These are phyloP conservation scores for Apiospora arundinis DNA, from an alignment of 2,329 filamentous ascomycete genomes.

Conservation along the genomic window DNA sequence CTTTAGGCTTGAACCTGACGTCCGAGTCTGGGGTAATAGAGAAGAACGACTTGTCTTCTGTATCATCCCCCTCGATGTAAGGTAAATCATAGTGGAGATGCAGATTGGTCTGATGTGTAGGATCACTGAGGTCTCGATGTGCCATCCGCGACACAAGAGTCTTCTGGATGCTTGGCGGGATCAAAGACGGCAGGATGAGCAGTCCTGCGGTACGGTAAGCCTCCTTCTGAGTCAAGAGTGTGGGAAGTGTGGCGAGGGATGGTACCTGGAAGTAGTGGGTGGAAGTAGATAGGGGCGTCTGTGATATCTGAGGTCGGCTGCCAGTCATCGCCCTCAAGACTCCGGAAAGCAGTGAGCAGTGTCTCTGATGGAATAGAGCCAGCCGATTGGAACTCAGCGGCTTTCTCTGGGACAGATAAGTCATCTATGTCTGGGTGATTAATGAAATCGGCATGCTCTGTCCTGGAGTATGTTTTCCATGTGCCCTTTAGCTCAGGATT, in stretches of 20 bases:
- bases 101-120: constrained; percentile 85
- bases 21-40: constrained; percentile 54
- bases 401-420: constrained; percentile 44
- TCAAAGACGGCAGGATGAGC: constrained; percentile 74
- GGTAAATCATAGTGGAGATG: constrained; percentile 79
- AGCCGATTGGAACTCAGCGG: constrained; percentile 52
- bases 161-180: constrained; percentile 73
- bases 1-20: constrained; percentile 69
- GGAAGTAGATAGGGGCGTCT: constrained; percentile 64
- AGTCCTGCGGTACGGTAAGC: constrained; percentile 64
- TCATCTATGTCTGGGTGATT: constrained; percentile 64
- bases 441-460: constrained; percentile 58
- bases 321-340: constrained; percentile 44
- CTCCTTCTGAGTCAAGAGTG: not conserved
- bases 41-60: constrained; percentile 58
- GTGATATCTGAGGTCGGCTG: constrained; percentile 37
- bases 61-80: constrained; percentile 51
- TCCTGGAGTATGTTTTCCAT: constrained; percentile 78
- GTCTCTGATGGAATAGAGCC: constrained; percentile 50
- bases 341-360: constrained; percentile 51
- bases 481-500: constrained; percentile 71
- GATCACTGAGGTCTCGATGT: constrained; percentile 76
- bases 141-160: constrained; percentile 75
- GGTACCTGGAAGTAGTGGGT: constrained; percentile 72
- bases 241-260: constrained; percentile 18